Base-by-base conservation (phyloP, 192 early-diverging fungal genomes). In the Cladochytrium replicatum region DNA sequence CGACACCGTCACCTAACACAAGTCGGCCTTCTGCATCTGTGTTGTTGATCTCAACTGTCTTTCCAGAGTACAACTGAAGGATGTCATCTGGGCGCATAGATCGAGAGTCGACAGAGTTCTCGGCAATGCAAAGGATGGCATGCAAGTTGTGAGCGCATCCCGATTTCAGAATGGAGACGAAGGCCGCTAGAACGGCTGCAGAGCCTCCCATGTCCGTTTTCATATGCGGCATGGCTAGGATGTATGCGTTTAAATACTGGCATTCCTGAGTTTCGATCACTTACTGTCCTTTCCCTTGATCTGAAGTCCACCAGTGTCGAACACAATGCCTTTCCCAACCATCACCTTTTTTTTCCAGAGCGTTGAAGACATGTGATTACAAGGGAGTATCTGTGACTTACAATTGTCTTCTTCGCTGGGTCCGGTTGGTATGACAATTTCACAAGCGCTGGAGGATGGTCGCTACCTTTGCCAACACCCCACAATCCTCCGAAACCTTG, bases 321-420 rank as follows among this genome's bases (percentile, higher is more conserved):
- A 78, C 7, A 72, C 66, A 47, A 77, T 75, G 13, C 74, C 74
- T 60, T 78, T 78, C 48, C 75, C 75, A 21, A 75, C 75, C 49
- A 62, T n/a, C n/a, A n/a, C n/a, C n/a, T n/a, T n/a, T n/a, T n/a
- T n/a, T n/a, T n/a, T n/a, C n/a, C n/a, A n/a, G n/a, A n/a, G n/a
- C n/a, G n/a, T n/a, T n/a, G n/a, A n/a, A n/a, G n/a, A n/a, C n/a
- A n/a, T n/a, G n/a, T n/a, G n/a, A n/a, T n/a, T n/a, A n/a, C n/a
- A n/a, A n/a, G n/a, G n/a, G n/a, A 69, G 19, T 64, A 65, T 6
- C 31, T 40, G 21, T 29, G 47, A 0, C 6, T 7, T n/a, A 30
- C 48, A 32, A 72, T 39, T 7, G 68, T 67, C 46, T 65, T 71
- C 4, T 41, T 61, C 4, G 51, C 51, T 1, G 41, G 55, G 7